Base-by-base conservation (phyloP, 345 rosid genomes). In the Eucalyptus polyanthemos region DNA sequence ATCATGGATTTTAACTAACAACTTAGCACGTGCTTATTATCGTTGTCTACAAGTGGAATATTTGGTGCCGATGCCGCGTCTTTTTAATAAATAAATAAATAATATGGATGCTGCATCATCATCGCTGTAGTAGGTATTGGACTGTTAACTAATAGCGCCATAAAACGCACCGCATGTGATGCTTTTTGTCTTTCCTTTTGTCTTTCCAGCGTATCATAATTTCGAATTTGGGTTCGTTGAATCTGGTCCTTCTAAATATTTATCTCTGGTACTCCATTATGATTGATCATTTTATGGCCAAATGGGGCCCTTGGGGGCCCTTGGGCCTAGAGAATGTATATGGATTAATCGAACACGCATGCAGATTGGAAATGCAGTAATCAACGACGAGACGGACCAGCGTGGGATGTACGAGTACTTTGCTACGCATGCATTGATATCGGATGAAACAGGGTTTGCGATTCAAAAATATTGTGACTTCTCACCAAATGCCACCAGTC, bases 331-430 rank as follows among this genome's bases (percentile, higher is more conserved):
- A 76, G 45, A 76, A 21, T 11, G 83, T 37, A 76, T 6, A 21
- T 40, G 47, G 15, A 37, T 22, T 37, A 76, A 76, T 10, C 13
- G 10, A 65, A 22, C n/a, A 2, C 1, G 13, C 44, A 3, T 90
- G 88, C 95, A 97, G 96, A 96, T 97, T n/a, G 99, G 99, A 50
- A 97, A 97, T 91, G 97, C 98, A 4, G 98, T 93, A 90, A 95
- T 96, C 89, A 93, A 97, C 83, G 95, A 94, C 85, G 96, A 94
- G 88, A 96, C 98, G 1, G 99, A 97, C 88, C 51, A 9, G 21
- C 90, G 80, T 86, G 99, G 98, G 87, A 96, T 96, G 96, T 95
- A 93, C 53, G 97, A 94, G 34, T 97, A 90, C 90, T 92, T 93
- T 25, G 94, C 88, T 65, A 93, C 91, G 54, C 99, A 98, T 86